phyloP scores from a whole-genome alignment of 2,329 filamentous ascomycete species.

The Byssoonygena ceratinophila region DNA sequence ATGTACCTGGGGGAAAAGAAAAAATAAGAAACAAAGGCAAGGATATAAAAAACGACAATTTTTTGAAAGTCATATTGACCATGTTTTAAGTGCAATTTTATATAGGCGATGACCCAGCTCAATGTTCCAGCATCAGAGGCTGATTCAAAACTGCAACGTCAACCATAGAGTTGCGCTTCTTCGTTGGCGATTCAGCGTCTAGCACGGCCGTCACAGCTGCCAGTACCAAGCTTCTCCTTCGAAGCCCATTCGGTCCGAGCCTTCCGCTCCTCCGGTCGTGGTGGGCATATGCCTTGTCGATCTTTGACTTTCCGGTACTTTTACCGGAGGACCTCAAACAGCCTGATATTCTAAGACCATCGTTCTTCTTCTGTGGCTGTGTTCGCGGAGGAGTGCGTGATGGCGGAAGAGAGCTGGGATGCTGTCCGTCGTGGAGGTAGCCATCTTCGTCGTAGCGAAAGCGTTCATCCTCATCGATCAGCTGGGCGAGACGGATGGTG shows the following conservation, averaged over 20 bases:
- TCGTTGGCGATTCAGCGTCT: slow-evolving; percentile 12
- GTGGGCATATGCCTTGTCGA: slow-evolving; percentile 13
- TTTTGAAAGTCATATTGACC: too few species aligned
- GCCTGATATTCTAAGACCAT: not conserved
- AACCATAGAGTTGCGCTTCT: not conserved
- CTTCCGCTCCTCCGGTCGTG: not conserved
- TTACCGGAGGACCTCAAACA: not conserved
- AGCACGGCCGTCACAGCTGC: slow-evolving; percentile 17
- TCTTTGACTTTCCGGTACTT: slow-evolving; percentile 9
- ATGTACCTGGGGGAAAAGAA: not conserved
- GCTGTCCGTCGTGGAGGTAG: slow-evolving; percentile 14
- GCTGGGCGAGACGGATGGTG: slow-evolving; percentile 28
- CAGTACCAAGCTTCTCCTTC: slow-evolving; percentile 17
- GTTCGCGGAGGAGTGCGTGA: slow-evolving; percentile 10
- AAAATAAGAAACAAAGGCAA: not conserved
- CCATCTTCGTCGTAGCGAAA: slow-evolving; percentile 6
- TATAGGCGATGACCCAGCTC: too few species aligned
- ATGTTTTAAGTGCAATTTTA: too few species aligned
- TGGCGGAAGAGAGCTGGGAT: slow-evolving; percentile 17
- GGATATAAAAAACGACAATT: too few species aligned
- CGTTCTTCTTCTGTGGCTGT: slow-evolving; percentile 4
- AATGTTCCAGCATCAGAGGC: too few species aligned
- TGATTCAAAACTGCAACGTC: not conserved
- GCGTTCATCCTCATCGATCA: slow-evolving; percentile 22
- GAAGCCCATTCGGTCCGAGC: slow-evolving; percentile 11